Evolutionary conservation across 768 basidiomycete species (phyloP), one percentile per base, ranked within the genome.

Genomic region (Coprinellus micaceus): DNA sequence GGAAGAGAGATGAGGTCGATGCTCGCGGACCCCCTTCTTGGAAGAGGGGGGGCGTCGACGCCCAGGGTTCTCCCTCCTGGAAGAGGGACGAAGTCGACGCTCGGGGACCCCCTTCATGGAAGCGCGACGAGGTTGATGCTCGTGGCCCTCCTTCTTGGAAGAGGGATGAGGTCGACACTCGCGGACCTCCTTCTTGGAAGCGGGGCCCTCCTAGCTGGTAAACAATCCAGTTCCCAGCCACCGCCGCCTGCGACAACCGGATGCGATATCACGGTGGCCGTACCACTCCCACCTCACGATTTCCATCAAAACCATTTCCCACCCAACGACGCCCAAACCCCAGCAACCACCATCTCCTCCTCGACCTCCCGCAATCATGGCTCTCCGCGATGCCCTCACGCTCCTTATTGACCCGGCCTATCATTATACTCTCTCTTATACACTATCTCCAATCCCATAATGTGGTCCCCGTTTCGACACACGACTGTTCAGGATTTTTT

Each of bases 1-100:
- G 61, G 65, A 60, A 50, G 41, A 58, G 65, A 13, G 62, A 61
- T 13, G 53, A 39, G 13, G 15, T 41, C 26, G 36, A 37, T 9
- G 36, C 36, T 37, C 36, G 36, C 36, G 17, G 26, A 45, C 44
- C 56, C 21, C 49, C 57, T 24, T n/a, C 15, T 50, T 60, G 62
- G 62, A 63, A 55, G 41, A 59, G 63, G 12, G 58, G 57, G 41
- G 48, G 56, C 19, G 41, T 58, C 17, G 49, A 53, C 22, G 28
- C 51, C 44, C 52, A 25, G 22, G 36, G 21, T 24, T 47, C 47
- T 19, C 58, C 60, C 6, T 40, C 46, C 17, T 64, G 61, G 65
- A 60, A 50, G 41, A 58, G 65, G 13, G 62, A 61, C 13, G 53
- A 39, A 17, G 15, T 41, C 26, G 36, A 37, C 9, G 36, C 36